These are phyloP conservation scores for Betula pendula DNA, from an alignment of 306 rosid species.

Conservation along the genomic window DNA sequence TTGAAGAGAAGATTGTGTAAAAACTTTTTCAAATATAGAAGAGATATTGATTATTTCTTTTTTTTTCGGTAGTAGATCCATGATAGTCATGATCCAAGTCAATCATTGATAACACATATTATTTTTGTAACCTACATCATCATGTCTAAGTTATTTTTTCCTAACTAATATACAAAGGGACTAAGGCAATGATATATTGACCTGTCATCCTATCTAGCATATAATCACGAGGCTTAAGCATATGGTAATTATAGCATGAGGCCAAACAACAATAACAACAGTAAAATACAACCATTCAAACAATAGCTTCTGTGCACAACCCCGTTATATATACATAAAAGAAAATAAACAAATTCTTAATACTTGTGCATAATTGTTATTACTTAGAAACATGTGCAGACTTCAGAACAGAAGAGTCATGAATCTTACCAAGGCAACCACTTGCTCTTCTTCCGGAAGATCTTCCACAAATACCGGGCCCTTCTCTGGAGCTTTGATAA, in stretches of 20 bases:
- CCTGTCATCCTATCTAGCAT: neutral
- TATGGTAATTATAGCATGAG: constrained; percentile 3
- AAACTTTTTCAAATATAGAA: neutral
- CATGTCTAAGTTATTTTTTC: neutral
- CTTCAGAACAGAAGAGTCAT: constrained; percentile 5
- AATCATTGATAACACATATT: neutral
- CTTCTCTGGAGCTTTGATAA: constrained; percentile 88
- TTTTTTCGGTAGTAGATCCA: neutral
- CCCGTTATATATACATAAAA: too few species aligned
- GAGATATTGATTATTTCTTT: neutral
- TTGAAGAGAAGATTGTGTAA: neutral
- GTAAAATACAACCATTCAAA: neutral
- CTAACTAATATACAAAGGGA: neutral
- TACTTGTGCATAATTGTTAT: neutral
- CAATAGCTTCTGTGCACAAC: neutral
- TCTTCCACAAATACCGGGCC: constrained; percentile 90
- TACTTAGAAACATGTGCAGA: constrained; percentile 11
- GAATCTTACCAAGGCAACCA: constrained; percentile 60
- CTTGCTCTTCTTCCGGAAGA: constrained; percentile 99
- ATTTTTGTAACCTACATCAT: neutral
- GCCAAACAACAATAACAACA: neutral
- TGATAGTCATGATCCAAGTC: neutral
- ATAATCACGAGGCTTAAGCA: neutral
- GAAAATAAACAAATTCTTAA: neutral
- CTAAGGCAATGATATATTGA: neutral